Evolutionary conservation across 495 filamentous ascomycete genomes (phyloP).

Genomic region (Daldinia caldariorum): DNA sequence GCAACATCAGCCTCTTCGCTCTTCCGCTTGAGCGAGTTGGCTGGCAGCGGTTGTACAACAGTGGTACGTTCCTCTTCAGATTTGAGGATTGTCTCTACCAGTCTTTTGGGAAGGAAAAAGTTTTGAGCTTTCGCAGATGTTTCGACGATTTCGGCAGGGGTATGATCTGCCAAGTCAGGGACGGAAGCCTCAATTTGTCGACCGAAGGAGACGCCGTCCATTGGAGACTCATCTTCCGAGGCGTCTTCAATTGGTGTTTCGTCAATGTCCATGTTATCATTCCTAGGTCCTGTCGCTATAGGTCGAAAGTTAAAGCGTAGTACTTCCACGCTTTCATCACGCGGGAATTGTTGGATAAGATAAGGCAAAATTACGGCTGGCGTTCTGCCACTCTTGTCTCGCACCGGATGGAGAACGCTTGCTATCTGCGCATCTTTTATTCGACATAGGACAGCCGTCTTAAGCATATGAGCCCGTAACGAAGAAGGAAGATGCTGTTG

Average conservation of each 20-base stretch:
- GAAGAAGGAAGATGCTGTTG: conserved; percentile 68
- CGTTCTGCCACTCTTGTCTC: conserved; percentile 64
- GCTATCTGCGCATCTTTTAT: conserved; percentile 77
- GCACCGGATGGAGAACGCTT: conserved; percentile 79
- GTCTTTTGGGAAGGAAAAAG: conserved; percentile 32
- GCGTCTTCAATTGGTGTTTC: conserved; percentile 42
- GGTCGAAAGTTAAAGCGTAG: conserved; percentile 70
- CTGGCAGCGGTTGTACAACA: conserved; percentile 20
- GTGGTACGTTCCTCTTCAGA: conserved; percentile 33
- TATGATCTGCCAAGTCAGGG: neutral
- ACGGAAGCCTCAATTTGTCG: conserved; percentile 19
- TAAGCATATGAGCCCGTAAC: conserved; percentile 76
- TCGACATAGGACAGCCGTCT: conserved; percentile 74
- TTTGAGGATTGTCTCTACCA: conserved; percentile 25
- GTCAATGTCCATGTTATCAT: conserved; percentile 39
- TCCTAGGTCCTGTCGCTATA: conserved; percentile 46
- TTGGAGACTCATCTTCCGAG: conserved; percentile 19
- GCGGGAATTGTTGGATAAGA: conserved; percentile 67
- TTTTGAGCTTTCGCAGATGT: conserved; percentile 17
- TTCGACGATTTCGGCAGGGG: conserved; percentile 2
- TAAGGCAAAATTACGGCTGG: conserved; percentile 81
- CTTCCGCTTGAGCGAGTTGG: conserved; percentile 56
- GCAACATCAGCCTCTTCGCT: conserved; percentile 46
- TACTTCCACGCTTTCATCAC: conserved; percentile 72
- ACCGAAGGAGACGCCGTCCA: conserved; percentile 36